These are phyloP conservation scores for Fusarium succisae DNA, from an alignment of 2,329 filamentous ascomycete genomes.

Conservation along the genomic window DNA sequence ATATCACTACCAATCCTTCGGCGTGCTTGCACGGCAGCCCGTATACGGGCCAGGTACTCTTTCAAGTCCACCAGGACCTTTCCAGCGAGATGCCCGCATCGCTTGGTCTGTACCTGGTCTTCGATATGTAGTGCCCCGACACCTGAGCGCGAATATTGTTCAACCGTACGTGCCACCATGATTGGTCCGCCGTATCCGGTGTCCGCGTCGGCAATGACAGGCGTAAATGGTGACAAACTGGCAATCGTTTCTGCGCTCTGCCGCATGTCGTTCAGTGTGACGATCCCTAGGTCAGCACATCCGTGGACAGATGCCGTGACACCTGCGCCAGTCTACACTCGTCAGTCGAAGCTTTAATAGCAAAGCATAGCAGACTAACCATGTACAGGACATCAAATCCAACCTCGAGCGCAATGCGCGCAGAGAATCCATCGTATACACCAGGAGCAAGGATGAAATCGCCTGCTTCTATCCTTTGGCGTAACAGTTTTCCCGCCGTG, in stretches of 20 bases:
- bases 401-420: neutral
- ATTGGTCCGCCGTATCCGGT: conserved; percentile 1
- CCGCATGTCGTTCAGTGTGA: conserved; percentile 1
- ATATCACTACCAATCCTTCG: neutral
- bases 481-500: neutral
- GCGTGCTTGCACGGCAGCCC: neutral
- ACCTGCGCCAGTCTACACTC: neutral
- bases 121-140: neutral
- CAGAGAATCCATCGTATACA: neutral
- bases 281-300: neutral
- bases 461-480: neutral
- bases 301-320: neutral
- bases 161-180: conserved; percentile 1
- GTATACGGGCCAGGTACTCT: neutral
- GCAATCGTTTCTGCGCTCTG: conserved; percentile 1
- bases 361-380: neutral
- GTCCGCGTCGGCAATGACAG: neutral
- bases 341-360: neutral
- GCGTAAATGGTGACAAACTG: neutral
- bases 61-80: neutral
- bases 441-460: neutral
- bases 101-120: neutral
- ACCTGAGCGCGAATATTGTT: conserved; percentile 2
- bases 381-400: conserved; percentile 2
- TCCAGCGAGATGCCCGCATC: neutral